Evolutionary conservation across 108 stramenopile genomes (phyloP).

Genomic region (Nannochloropsis granulata): DNA sequence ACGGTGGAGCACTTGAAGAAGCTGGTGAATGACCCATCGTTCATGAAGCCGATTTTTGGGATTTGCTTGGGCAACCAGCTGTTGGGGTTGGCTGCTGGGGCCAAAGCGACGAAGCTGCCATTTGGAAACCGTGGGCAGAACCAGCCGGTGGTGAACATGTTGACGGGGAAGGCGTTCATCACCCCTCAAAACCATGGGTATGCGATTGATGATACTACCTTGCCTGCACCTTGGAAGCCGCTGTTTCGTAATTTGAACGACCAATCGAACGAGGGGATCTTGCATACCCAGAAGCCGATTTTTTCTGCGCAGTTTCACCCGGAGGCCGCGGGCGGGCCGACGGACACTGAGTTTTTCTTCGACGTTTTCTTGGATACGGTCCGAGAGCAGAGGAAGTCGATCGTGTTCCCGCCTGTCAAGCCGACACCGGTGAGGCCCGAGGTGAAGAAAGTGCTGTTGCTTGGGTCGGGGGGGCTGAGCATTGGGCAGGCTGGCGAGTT

Average conservation of each 20-base stretch:
- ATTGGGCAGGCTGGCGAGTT: slow-evolving; percentile 99
- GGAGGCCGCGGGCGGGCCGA: slow-evolving; percentile 89
- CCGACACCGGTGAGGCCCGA: slow-evolving; percentile 10
- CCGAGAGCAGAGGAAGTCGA: not conserved
- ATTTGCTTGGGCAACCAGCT: slow-evolving; percentile 98
- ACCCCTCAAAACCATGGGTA: slow-evolving; percentile 96
- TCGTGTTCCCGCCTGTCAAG: slow-evolving; percentile 16
- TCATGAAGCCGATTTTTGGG: slow-evolving; percentile 90
- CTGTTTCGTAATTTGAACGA: slow-evolving; percentile 96
- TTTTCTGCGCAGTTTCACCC: slow-evolving; percentile 98
- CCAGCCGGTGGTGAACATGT: slow-evolving; percentile 86
- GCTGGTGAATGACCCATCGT: slow-evolving; percentile 16
- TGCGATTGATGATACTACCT: slow-evolving; percentile 51
- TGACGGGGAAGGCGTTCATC: slow-evolving; percentile 88
- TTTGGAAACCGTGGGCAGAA: slow-evolving; percentile 97
- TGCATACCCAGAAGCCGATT: slow-evolving; percentile 78
- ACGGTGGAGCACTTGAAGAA: slow-evolving; percentile 29
- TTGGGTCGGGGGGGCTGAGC: slow-evolving; percentile 88
- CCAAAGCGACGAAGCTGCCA: slow-evolving; percentile 61
- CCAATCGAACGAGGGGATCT: slow-evolving; percentile 90
- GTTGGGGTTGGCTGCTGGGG: slow-evolving; percentile 81
- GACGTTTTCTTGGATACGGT: slow-evolving; percentile 67
- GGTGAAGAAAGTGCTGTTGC: slow-evolving; percentile 86
- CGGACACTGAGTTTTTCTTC: slow-evolving; percentile 94
- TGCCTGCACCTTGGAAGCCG: slow-evolving; percentile 64